Evolutionary conservation across 371 early-diverging fungal species (phyloP).

Genomic region (Rhizopus arrhizus): DNA sequence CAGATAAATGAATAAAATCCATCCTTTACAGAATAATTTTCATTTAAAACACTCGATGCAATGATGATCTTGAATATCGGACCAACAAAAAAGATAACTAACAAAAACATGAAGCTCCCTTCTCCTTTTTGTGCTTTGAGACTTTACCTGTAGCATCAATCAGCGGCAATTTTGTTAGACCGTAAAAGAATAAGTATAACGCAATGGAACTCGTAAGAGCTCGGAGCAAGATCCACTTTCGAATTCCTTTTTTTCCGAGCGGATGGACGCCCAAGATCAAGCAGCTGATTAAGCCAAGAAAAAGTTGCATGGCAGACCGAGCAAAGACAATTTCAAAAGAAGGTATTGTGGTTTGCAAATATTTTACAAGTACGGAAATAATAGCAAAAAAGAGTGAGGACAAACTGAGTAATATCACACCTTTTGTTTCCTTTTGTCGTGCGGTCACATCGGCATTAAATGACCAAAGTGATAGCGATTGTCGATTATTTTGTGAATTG

Average conservation of each 20-base stretch:
- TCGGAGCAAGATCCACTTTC: constrained; percentile 61
- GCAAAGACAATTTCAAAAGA: constrained; percentile 74
- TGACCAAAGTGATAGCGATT: constrained; percentile 11
- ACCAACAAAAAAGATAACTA: constrained; percentile 72
- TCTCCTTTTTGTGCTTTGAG: background rate
- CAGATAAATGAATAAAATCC: constrained; percentile 53
- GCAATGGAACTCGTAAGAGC: constrained; percentile 70
- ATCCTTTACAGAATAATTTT: constrained; percentile 62
- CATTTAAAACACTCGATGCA: constrained; percentile 60
- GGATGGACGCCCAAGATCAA: constrained; percentile 52
- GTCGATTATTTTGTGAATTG: background rate
- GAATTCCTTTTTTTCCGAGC: constrained; percentile 54
- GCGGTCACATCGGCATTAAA: constrained; percentile 6
- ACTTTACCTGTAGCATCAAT: constrained; percentile 73
- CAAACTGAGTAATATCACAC: constrained; percentile 53
- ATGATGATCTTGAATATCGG: constrained; percentile 76
- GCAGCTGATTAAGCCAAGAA: constrained; percentile 59
- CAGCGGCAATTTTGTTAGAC: constrained; percentile 67
- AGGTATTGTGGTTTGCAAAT: constrained; percentile 52
- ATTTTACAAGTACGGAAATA: constrained; percentile 71
- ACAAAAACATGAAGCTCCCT: background rate
- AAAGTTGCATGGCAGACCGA: constrained; percentile 66
- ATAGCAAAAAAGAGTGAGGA: constrained; percentile 73
- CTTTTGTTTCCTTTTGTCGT: constrained; percentile 23
- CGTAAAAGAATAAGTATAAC: constrained; percentile 73